These are phyloP conservation scores for Arthrobotrys entomopaga DNA, from an alignment of 2,329 filamentous ascomycete genomes.

Conservation along the genomic window DNA sequence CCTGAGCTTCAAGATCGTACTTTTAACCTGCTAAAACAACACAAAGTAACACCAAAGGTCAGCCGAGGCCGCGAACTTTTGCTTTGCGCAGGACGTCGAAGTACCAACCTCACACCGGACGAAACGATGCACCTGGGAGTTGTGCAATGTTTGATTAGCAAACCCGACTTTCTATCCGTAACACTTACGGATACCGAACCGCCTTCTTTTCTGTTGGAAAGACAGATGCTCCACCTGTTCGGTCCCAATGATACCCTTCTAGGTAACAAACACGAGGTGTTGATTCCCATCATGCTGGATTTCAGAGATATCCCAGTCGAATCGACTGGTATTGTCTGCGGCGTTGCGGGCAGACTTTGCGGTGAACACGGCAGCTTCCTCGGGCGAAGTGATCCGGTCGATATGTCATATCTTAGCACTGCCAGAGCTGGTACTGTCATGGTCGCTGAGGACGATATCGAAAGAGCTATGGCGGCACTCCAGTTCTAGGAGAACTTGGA, in stretches of 20 bases:
- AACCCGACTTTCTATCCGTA: conserved; percentile 73
- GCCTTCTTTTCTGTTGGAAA: conserved; percentile 78
- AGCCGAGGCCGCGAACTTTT: conserved; percentile 60
- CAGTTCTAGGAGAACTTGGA: conserved; percentile 58
- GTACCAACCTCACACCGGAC: conserved; percentile 67
- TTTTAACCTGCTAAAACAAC: conserved; percentile 81
- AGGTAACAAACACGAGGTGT: conserved; percentile 75
- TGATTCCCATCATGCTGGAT: conserved; percentile 89
- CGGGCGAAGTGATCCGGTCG: conserved; percentile 64
- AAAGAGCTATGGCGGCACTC: conserved; percentile 78
- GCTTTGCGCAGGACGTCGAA: conserved; percentile 57
- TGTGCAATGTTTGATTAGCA: conserved; percentile 69
- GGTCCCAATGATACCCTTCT: conserved; percentile 74
- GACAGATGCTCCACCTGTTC: conserved; percentile 72
- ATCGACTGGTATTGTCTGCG: conserved; percentile 93
- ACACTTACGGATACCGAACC: conserved; percentile 79
- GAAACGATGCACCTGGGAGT: conserved; percentile 72
- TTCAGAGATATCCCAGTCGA: conserved; percentile 82
- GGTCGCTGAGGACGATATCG: conserved; percentile 77
- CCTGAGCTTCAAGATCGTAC: conserved; percentile 83
- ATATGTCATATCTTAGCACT: conserved; percentile 91
- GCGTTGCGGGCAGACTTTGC: conserved; percentile 84
- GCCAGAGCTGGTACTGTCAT: conserved; percentile 90
- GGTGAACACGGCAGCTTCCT: conserved; percentile 67
- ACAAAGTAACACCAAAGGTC: conserved; percentile 77